These are phyloP conservation scores for Pseudocercospora ulei DNA, from an alignment of 2,329 filamentous ascomycete genomes.

Conservation along the genomic window DNA sequence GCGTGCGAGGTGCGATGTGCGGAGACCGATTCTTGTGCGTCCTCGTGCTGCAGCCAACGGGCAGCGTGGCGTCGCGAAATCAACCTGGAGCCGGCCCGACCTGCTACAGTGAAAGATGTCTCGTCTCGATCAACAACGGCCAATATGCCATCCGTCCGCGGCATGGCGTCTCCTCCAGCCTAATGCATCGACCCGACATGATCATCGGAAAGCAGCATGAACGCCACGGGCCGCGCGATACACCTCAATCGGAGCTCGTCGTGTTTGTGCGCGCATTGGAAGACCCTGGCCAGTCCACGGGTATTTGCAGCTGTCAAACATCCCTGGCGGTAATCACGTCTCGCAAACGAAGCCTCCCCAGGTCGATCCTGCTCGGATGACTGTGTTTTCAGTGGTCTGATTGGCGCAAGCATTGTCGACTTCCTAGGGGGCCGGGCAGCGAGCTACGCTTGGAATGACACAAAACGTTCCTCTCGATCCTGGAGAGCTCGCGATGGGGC, in stretches of 20 bases:
- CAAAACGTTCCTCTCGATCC: too few relatives aligned
- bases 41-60: slow-evolving; percentile 9
- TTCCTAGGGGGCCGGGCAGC: too few relatives aligned
- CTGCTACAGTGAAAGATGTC: background rate
- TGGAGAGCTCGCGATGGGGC: too few relatives aligned
- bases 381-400: background rate
- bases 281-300: slow-evolving; percentile 14
- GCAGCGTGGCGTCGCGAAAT: slow-evolving; percentile 7
- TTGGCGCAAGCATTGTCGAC: too few relatives aligned
- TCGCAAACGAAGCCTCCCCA: background rate
- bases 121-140: slow-evolving; percentile 2
- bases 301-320: slow-evolving; percentile 20
- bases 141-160: slow-evolving; percentile 8
- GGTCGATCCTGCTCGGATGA: slow-evolving; percentile 3
- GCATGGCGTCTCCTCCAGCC: slow-evolving; percentile 8
- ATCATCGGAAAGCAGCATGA: slow-evolving; percentile 18
- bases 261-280: slow-evolving; percentile 15
- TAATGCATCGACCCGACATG: slow-evolving; percentile 16
- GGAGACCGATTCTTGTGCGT: slow-evolving; percentile 6
- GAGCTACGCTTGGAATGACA: background rate
- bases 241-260: slow-evolving; percentile 12
- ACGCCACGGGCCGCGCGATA: slow-evolving; percentile 18
- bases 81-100: background rate
- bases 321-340: slow-evolving; percentile 7
- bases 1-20: slow-evolving; percentile 5